These are phyloP conservation scores for Cadophora luteo-olivacea DNA, from an alignment of 2,329 filamentous ascomycete species.

Conservation along the genomic window DNA sequence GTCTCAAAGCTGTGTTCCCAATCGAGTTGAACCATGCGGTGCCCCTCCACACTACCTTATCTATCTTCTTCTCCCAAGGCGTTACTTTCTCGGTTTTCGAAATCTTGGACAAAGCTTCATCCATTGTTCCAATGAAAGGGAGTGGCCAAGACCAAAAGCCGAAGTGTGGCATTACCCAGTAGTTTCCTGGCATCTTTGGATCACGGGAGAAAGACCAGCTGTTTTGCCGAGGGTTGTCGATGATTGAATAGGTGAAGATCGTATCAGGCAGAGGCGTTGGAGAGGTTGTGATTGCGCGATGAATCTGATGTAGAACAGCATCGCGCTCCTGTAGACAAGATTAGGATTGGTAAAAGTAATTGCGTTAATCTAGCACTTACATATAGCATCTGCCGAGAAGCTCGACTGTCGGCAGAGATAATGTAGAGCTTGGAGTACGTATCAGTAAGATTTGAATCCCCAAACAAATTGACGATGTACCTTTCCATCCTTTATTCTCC, in stretches of 20 bases:
- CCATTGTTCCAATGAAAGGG: constrained; percentile 55
- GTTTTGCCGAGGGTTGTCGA: constrained; percentile 54
- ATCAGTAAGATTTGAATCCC: neutral
- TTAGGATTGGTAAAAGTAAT: neutral
- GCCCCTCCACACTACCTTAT: constrained; percentile 57
- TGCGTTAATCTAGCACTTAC: constrained; percentile 30
- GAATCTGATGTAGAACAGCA: constrained; percentile 60
- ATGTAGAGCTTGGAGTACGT: constrained; percentile 49
- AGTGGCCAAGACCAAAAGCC: constrained; percentile 61
- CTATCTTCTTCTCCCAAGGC: constrained; percentile 47
- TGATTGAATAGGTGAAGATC: constrained; percentile 58
- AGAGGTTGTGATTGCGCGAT: constrained; percentile 58
- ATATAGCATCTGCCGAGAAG: constrained; percentile 53
- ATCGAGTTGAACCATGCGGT: constrained; percentile 54
- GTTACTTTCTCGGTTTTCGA: constrained; percentile 45
- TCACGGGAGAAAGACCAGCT: constrained; percentile 56
- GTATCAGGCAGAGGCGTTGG: constrained; percentile 57
- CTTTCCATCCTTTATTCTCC: constrained; percentile 51
- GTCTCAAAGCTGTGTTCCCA: constrained; percentile 38
- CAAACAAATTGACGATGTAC: constrained; percentile 36
- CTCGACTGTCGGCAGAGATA: constrained; percentile 49
- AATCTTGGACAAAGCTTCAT: constrained; percentile 49
- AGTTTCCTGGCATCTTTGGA: constrained; percentile 46
- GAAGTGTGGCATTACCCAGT: constrained; percentile 63
- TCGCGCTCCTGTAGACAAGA: constrained; percentile 50